These are phyloP conservation scores for Flaveria sonorensis DNA, from an alignment of 129 eudicot genomes.

Conservation along the genomic window DNA sequence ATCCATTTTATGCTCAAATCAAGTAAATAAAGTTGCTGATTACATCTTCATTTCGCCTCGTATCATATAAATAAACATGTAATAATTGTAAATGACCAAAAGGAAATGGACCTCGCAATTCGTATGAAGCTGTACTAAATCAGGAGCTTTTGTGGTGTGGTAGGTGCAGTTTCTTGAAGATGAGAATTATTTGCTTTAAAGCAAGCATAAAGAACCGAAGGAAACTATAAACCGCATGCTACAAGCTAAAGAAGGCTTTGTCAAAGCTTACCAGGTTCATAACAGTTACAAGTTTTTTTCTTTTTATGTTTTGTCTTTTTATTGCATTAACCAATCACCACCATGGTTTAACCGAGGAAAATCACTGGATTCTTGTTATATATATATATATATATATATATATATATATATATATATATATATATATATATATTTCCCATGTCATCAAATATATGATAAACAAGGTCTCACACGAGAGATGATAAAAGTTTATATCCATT, in stretches of 20 bases:
- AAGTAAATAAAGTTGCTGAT: not conserved
- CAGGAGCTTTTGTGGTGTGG: not conserved
- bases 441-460: too few relatives aligned
- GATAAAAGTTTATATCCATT: too few relatives aligned
- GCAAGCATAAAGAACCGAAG: slow-evolving; percentile 60
- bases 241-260: slow-evolving; percentile 52
- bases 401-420: too few relatives aligned
- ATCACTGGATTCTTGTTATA: too few relatives aligned
- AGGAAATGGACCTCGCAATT: too few relatives aligned
- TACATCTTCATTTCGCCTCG: not conserved
- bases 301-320: not conserved
- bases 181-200: slow-evolving; percentile 58
- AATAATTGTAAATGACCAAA: too few relatives aligned
- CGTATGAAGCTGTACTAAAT: too few relatives aligned
- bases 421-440: too few relatives aligned
- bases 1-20: slow-evolving; percentile 14
- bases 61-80: too few relatives aligned
- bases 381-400: too few relatives aligned
- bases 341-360: too few relatives aligned
- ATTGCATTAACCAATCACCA: not conserved
- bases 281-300: not conserved
- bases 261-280: slow-evolving; percentile 61
- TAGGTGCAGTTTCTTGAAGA: slow-evolving; percentile 58
- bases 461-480: too few relatives aligned
- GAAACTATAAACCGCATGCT: slow-evolving; percentile 50